phyloP scores from a whole-genome alignment of 2,329 filamentous ascomycete genomes.

The Emydomyces testavorans region DNA sequence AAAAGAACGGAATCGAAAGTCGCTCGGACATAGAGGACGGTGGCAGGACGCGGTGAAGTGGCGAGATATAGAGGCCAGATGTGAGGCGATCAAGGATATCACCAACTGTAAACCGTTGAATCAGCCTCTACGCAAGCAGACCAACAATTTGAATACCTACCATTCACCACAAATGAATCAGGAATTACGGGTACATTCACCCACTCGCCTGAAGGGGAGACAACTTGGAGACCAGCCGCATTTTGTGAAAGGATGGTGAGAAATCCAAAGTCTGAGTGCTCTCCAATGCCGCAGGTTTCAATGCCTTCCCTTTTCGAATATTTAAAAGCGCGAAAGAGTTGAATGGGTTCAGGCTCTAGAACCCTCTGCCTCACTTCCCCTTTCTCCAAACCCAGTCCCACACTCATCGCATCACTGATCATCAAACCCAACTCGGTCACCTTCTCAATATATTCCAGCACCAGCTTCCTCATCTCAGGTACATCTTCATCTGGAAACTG shows the following conservation, averaged over 20 bases:
- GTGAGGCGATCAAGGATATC: constrained; percentile 11
- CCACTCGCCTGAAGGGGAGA: constrained; percentile 10
- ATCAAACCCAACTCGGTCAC: constrained; percentile 6
- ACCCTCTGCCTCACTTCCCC: constrained; percentile 6
- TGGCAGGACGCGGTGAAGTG: constrained; percentile 7
- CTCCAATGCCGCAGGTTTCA: constrained; percentile 11
- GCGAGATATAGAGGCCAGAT: constrained; percentile 10
- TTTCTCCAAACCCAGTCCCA: constrained; percentile 8
- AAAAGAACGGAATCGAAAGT: constrained; percentile 4
- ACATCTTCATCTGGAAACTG: constrained; percentile 11
- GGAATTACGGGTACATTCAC: constrained; percentile 8
- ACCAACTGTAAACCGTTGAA: constrained; percentile 1
- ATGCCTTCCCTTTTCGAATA: constrained; percentile 9
- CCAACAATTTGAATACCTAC: background rate
- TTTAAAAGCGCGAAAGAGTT: constrained; percentile 10
- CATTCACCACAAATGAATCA: constrained; percentile 9
- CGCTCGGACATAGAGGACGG: background rate
- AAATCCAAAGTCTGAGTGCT: constrained; percentile 12
- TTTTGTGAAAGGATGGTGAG: constrained; percentile 7
- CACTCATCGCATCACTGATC: constrained; percentile 10
- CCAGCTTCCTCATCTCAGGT: constrained; percentile 9
- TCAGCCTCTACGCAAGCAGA: background rate
- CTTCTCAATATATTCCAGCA: constrained; percentile 11
- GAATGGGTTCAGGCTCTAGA: constrained; percentile 9
- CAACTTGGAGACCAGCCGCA: constrained; percentile 2